Evolutionary conservation across 768 basidiomycete species (phyloP).

Genomic region (Leucocoprinus birnbaumii): DNA sequence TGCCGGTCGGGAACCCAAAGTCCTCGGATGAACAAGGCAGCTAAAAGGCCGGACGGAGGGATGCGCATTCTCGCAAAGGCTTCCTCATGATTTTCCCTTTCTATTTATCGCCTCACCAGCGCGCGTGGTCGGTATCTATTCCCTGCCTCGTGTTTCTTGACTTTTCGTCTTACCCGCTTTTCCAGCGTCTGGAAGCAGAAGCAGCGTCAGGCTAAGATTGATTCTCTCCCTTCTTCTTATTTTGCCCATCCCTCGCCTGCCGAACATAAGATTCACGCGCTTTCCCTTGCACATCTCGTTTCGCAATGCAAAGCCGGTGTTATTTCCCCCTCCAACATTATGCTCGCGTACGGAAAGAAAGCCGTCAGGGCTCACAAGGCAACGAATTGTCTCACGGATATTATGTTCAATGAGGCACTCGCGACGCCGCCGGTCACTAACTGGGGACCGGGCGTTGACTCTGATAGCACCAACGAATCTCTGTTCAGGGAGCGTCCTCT

Average conservation of each 20-base stretch:
- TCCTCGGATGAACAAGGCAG: constrained; percentile 12
- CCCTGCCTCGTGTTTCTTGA: constrained; percentile 6
- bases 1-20: constrained; percentile 7
- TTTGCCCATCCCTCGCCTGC: constrained; percentile 37
- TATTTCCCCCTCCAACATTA: constrained; percentile 38
- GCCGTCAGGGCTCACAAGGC: constrained; percentile 48
- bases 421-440: constrained; percentile 33
- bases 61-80: background rate
- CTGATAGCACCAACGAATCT: constrained; percentile 19
- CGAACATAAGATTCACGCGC: constrained; percentile 47
- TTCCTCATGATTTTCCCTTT: constrained; percentile 32
- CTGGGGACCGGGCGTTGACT: constrained; percentile 36
- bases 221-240: constrained; percentile 34
- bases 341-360: constrained; percentile 54
- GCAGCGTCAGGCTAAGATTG: constrained; percentile 41
- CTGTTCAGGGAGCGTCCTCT: constrained; percentile 39
- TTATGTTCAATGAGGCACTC: constrained; percentile 52
- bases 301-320: constrained; percentile 38
- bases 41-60: constrained; percentile 9
- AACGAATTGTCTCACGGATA: constrained; percentile 69
- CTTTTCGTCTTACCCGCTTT: constrained; percentile 1
- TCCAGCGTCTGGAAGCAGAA: constrained; percentile 41
- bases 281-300: constrained; percentile 45
- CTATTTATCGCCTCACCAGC: constrained; percentile 33
- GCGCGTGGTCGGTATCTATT: constrained; percentile 33